Evolutionary conservation across 768 basidiomycete genomes (phyloP).

Genomic region (Obba rivulosa): DNA sequence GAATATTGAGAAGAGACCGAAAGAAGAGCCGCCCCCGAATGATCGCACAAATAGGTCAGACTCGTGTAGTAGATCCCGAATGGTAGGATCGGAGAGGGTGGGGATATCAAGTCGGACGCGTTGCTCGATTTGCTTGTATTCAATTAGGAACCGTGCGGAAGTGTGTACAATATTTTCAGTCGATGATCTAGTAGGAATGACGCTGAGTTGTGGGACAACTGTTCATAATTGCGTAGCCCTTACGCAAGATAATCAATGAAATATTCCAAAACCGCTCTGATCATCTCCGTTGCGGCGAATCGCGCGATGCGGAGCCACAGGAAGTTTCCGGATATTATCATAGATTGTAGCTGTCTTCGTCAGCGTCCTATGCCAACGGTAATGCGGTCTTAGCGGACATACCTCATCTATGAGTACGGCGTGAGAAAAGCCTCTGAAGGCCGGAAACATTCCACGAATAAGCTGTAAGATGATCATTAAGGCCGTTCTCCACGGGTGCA

Average conservation of each 20-base stretch:
- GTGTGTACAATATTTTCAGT: conserved; percentile 73
- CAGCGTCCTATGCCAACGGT: background rate
- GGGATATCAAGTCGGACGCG: conserved; percentile 75
- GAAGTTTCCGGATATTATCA: conserved; percentile 68
- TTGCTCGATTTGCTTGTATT: conserved; percentile 74
- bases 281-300: conserved; percentile 56
- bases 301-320: conserved; percentile 60
- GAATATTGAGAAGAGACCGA: conserved; percentile 75
- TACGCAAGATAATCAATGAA: conserved; percentile 70
- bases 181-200: conserved; percentile 39
- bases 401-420: conserved; percentile 84
- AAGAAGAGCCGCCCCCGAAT: conserved; percentile 66
- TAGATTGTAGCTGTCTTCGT: conserved; percentile 51
- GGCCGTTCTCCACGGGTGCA: conserved; percentile 67
- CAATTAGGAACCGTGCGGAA: conserved; percentile 68
- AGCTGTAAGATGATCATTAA: conserved; percentile 69
- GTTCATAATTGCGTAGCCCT: conserved; percentile 25
- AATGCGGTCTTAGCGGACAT: conserved; percentile 17
- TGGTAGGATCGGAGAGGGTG: conserved; percentile 65
- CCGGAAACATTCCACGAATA: conserved; percentile 70
- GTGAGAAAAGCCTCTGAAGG: conserved; percentile 82
- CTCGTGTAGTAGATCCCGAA: conserved; percentile 79
- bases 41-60: conserved; percentile 82
- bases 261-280: conserved; percentile 59
- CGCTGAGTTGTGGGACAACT: conserved; percentile 6